Conservation (phyloP, 164 flowering plant species). For the Paratinospora sagittata region DNA sequence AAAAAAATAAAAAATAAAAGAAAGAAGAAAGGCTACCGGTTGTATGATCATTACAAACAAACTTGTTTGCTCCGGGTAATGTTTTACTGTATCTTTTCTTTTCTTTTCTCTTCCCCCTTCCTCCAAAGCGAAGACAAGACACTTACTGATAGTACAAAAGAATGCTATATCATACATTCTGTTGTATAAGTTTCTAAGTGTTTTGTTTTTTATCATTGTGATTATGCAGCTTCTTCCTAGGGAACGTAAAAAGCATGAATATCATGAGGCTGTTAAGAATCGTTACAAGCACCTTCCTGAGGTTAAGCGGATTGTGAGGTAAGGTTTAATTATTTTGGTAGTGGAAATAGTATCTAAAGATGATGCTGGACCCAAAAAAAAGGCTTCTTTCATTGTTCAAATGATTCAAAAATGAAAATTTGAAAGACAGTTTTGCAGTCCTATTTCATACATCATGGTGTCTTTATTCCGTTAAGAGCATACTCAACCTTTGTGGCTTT, state of each 20-base stretch:
- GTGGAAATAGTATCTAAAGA: neutral
- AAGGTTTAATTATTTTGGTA: slow-evolving; percentile 7
- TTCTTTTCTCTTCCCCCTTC: too few relatives aligned
- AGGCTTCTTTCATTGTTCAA: neutral
- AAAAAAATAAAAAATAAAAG: too few relatives aligned
- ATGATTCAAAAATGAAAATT: too few relatives aligned
- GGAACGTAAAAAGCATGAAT: slow-evolving; percentile 73
- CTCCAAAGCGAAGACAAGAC: neutral
- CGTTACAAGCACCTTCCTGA: slow-evolving; percentile 87
- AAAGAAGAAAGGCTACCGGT: too few relatives aligned
- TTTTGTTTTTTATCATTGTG: neutral
- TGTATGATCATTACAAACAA: too few relatives aligned
- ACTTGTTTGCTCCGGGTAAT: too few relatives aligned
- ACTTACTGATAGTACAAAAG: neutral
- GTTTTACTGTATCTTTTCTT: too few relatives aligned
- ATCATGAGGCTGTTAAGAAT: slow-evolving; percentile 74
- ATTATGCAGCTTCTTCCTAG: slow-evolving; percentile 75
- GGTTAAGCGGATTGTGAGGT: slow-evolving; percentile 84
- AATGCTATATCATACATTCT: neutral
- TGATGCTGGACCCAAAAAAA: neutral
- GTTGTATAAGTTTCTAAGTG: neutral
- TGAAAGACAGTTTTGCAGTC: too few relatives aligned
- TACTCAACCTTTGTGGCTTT: neutral
- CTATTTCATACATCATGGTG: too few relatives aligned
- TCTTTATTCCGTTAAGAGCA: too few relatives aligned